Evolutionary conservation across 345 rosid species (phyloP).

Genomic region (Ceriops tagal): DNA sequence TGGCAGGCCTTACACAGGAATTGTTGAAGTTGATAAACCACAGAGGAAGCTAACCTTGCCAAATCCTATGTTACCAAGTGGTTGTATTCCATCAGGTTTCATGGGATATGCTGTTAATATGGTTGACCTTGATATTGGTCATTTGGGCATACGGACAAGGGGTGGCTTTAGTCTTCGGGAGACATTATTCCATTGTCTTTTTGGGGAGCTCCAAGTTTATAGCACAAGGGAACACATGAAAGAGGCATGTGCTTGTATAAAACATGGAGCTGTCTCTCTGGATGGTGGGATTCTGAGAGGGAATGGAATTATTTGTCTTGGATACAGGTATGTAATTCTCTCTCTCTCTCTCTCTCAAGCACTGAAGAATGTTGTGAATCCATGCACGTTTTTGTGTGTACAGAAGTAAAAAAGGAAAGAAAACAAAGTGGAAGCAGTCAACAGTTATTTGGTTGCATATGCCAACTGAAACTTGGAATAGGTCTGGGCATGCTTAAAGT

Average conservation of each 20-base stretch:
- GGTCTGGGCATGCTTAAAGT: too few relatives aligned
- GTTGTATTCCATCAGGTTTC: constrained; percentile 47
- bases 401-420: too few relatives aligned
- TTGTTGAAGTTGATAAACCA: constrained; percentile 25
- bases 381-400: not conserved
- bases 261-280: constrained; percentile 44
- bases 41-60: constrained; percentile 47
- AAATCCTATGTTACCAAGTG: constrained; percentile 34
- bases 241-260: constrained; percentile 36
- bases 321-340: constrained; percentile 35
- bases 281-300: constrained; percentile 57
- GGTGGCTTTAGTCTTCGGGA: constrained; percentile 52
- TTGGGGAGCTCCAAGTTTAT: constrained; percentile 57
- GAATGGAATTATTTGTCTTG: constrained; percentile 40
- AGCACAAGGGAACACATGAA: constrained; percentile 39
- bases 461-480: too few relatives aligned
- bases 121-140: constrained; percentile 33
- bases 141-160: constrained; percentile 19
- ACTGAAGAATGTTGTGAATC: not conserved
- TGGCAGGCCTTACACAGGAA: constrained; percentile 33
- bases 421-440: too few relatives aligned
- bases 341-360: not conserved
- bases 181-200: constrained; percentile 48
- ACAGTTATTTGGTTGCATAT: too few relatives aligned
- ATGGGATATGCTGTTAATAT: constrained; percentile 65